Conservation (phyloP, 73 alveolate species). For the Paramecium sonneborni region DNA sequence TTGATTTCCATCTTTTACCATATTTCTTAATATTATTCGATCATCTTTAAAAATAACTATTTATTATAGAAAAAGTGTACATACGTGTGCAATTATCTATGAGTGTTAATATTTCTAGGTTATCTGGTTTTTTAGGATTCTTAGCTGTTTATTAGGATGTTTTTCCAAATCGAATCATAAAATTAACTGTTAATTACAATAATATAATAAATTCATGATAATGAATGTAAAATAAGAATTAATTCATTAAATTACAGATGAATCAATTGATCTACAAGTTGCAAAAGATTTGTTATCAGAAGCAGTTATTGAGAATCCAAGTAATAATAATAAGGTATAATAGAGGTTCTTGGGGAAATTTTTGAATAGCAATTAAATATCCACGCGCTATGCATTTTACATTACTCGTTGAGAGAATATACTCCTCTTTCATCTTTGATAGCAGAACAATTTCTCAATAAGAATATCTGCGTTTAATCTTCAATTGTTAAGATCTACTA, state of each 20-base stretch:
- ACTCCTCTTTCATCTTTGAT: neutral
- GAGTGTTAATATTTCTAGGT: neutral
- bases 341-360: neutral
- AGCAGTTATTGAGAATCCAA: conserved; percentile 30
- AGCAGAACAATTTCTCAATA: neutral
- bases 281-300: neutral
- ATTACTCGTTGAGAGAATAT: neutral
- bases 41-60: conserved; percentile 12
- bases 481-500: neutral
- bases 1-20: neutral
- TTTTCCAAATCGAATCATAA: neutral
- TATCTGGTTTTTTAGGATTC: neutral
- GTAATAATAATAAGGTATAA: neutral
- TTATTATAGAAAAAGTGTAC: neutral
- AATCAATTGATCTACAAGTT: neutral
- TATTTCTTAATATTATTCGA: neutral
- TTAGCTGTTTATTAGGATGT: neutral
- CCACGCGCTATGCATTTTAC: neutral
- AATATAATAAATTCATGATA: neutral
- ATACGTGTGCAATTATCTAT: neutral
- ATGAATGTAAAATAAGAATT: conserved; percentile 1
- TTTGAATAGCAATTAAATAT: neutral
- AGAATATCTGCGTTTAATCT: neutral
- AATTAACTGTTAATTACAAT: neutral
- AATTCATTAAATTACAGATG: neutral